Conservation (phyloP, 805 yeast species). For the Candida taoyuanica region DNA sequence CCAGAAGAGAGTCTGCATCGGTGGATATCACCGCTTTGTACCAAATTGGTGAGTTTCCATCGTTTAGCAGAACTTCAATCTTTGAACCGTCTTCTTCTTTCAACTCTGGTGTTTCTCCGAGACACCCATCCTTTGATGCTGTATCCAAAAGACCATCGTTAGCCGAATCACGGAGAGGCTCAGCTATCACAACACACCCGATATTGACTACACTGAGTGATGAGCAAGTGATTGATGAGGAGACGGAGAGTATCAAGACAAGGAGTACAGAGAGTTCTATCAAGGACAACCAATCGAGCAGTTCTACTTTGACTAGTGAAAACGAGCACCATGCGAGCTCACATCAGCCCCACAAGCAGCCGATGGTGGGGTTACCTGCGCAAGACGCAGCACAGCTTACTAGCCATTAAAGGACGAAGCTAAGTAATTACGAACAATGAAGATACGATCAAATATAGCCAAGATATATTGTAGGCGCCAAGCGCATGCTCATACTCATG, state of each 20-base stretch:
- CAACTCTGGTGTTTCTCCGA: background rate
- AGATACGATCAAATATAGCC: too few relatives aligned
- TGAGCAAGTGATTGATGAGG: slow-evolving; percentile 11
- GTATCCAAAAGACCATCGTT: slow-evolving; percentile 2
- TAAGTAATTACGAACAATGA: too few relatives aligned
- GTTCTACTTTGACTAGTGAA: slow-evolving; percentile 7
- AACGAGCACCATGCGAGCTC: background rate
- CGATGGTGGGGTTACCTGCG: background rate
- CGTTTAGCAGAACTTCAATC: slow-evolving; percentile 7
- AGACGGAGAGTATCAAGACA: slow-evolving; percentile 12
- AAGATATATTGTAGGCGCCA: too few relatives aligned
- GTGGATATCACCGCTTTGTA: slow-evolving; percentile 36
- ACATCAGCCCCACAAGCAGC: background rate
- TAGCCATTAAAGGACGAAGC: too few relatives aligned
- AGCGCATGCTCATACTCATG: too few relatives aligned
- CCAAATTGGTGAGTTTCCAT: slow-evolving; percentile 15
- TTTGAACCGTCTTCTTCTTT: slow-evolving; percentile 3
- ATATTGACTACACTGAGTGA: slow-evolving; percentile 11
- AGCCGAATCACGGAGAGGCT: slow-evolving; percentile 6
- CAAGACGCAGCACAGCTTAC: background rate
- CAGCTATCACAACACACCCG: slow-evolving; percentile 8
- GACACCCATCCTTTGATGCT: slow-evolving; percentile 5
- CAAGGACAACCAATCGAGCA: slow-evolving; percentile 8
- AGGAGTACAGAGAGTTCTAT: slow-evolving; percentile 14
- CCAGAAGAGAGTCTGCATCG: slow-evolving; percentile 28